Conservation (phyloP, 176 grass and related monocot species). For the Alloteropsis semialata region DNA sequence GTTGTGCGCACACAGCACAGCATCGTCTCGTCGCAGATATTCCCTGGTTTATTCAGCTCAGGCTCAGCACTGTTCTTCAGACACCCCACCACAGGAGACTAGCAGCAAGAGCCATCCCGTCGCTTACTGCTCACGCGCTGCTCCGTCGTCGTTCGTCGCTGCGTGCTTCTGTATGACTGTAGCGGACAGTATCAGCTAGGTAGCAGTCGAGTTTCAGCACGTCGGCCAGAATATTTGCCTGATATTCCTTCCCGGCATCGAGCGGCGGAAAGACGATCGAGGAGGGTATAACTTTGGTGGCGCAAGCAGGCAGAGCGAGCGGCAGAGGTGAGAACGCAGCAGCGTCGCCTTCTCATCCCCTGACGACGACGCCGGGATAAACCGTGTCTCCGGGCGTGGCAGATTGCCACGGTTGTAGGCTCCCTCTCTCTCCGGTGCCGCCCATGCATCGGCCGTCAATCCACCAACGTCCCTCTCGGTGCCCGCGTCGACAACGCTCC, state of each 20-base stretch:
- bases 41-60: background rate
- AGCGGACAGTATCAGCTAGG: too few relatives aligned
- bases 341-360: background rate
- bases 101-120: background rate
- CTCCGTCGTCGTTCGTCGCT: background rate
- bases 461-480: background rate
- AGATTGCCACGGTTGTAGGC: background rate
- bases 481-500: background rate
- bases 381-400: background rate
- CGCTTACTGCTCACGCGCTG: background rate
- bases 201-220: too few relatives aligned
- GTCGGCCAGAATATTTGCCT: conserved; percentile 1
- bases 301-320: background rate
- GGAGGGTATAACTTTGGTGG: background rate
- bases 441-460: background rate
- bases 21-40: background rate
- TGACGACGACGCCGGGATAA: background rate
- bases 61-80: background rate
- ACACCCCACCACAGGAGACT: too few relatives aligned
- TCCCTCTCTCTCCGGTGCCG: background rate
- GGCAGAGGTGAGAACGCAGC: background rate
- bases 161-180: background rate
- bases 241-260: background rate
- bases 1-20: too few relatives aligned
- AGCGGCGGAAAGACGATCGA: background rate